Percentiles rank a stretch among this genome's conserved stretches.
phyloP scores from a whole-genome alignment of 1,139 yeast genomes.

The Kluyveromyces sp. region DNA sequence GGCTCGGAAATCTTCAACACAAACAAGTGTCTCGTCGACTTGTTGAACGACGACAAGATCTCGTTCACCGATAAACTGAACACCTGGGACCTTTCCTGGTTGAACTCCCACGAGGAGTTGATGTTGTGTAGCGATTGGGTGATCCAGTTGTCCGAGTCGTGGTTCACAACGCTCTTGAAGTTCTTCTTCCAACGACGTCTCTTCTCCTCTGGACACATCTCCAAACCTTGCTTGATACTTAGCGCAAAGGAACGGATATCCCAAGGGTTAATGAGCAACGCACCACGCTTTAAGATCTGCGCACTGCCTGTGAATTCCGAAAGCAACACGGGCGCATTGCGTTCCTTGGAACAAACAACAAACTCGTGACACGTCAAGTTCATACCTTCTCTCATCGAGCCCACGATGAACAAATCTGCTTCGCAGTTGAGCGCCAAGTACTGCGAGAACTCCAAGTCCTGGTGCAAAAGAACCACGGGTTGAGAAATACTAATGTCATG shows the following conservation, averaged over 20 bases:
- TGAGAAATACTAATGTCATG: constrained; percentile 68
- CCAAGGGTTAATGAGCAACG: constrained; percentile 87
- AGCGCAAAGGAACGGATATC: constrained; percentile 60
- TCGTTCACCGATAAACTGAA: constrained; percentile 36
- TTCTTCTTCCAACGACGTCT: constrained; percentile 54
- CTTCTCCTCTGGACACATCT: constrained; percentile 55
- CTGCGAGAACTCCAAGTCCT: constrained; percentile 83
- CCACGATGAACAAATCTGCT: constrained; percentile 81
- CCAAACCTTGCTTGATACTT: constrained; percentile 53
- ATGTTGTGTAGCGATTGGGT: constrained; percentile 48
- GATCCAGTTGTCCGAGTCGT: constrained; percentile 77
- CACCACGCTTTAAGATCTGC: constrained; percentile 60
- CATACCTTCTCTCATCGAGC: constrained; percentile 94
- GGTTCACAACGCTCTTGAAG: constrained; percentile 48
- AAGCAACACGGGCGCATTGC: constrained; percentile 73
- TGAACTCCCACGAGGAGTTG: constrained; percentile 52
- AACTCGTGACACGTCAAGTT: constrained; percentile 94
- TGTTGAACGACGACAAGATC: constrained; percentile 31
- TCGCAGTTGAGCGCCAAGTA: constrained; percentile 79
- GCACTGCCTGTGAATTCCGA: constrained; percentile 97
- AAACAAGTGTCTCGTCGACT: constrained; percentile 39
- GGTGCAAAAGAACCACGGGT: constrained; percentile 82
- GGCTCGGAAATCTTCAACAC: constrained; percentile 47
- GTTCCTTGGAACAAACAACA: constrained; percentile 63
- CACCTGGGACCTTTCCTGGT: constrained; percentile 36